Conservation (phyloP, 106 monocot genomes). For the Dioscorea dumetorum region DNA sequence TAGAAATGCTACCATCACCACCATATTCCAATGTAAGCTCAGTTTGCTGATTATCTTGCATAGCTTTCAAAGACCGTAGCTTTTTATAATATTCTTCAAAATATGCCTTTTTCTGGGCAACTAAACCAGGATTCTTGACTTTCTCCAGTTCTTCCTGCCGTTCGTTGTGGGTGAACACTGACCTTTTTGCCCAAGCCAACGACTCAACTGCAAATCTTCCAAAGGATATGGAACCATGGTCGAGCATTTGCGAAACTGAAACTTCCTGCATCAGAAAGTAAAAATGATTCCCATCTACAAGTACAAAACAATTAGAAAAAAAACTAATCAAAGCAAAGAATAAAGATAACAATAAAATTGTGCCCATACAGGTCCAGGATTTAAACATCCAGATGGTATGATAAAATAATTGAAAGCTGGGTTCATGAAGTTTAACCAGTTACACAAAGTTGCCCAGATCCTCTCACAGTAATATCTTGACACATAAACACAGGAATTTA, state of each 20-base stretch:
- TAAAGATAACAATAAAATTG: too few relatives aligned
- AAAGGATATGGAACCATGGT: slow-evolving; percentile 92
- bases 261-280: slow-evolving; percentile 27
- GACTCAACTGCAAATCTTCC: slow-evolving; percentile 69
- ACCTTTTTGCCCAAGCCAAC: slow-evolving; percentile 81
- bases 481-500: too few relatives aligned
- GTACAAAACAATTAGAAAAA: too few relatives aligned
- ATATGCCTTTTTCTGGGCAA: slow-evolving; percentile 87
- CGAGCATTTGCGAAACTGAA: slow-evolving; percentile 54
- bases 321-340: too few relatives aligned
- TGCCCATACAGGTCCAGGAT: too few relatives aligned
- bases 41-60: slow-evolving; percentile 51
- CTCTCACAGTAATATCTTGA: too few relatives aligned
- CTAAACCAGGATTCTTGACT: slow-evolving; percentile 71
- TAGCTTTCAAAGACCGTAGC: slow-evolving; percentile 47
- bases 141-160: slow-evolving; percentile 76
- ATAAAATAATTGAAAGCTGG: too few relatives aligned
- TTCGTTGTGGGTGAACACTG: slow-evolving; percentile 62
- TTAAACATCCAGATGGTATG: too few relatives aligned
- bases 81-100: slow-evolving; percentile 88
- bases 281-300: too few relatives aligned
- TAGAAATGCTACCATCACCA: slow-evolving; percentile 47
- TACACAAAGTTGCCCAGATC: too few relatives aligned
- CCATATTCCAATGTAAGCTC: slow-evolving; percentile 55
- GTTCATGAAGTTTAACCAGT: too few relatives aligned